Evolutionary conservation across 805 yeast species (phyloP), one percentile per base, ranked within the genome.

Genomic region (Barnettozyma botsteinii): DNA sequence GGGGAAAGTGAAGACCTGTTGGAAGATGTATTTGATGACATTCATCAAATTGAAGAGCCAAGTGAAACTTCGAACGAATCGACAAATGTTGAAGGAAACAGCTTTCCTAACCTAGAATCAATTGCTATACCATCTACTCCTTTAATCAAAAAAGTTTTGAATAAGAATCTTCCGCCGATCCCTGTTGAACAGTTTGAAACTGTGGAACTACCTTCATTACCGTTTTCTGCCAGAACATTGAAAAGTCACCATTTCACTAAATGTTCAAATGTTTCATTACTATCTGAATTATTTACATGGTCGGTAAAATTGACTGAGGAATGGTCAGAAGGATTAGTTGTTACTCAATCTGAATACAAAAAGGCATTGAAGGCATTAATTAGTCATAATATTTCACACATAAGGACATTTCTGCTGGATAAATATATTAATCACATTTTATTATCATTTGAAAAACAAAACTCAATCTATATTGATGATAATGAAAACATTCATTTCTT

Each of bases 231-330:
- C 0, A 66, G 72, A 11, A 59, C 70, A 0, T 55, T 79, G 27
- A 66, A 65, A 13, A 67, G 67, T 17, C 59, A 62, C n/a, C 81
- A 78, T 45, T 66, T 76, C 38, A 54, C 70, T 10, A 65, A 61
- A 19, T 77, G 83, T 48, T 52, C 54, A 3, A 59, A 60, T 26
- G 69, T 77, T 4, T 69, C 72, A 61, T 63, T 72, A 0, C 46
- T 80, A 12, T 68, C 72, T 0, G 66, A 65, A 15, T 60, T 79
- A 4, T 78, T 73, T 50, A 52, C 58, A 23, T 79, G 85, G 85
- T 70, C 79, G 26, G 33, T 62, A 7, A 62, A 69, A 38, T 62
- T 71, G 23, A 62, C 75, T 37, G 60, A 61, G 23, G 64, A 61
- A 19, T 79, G 85, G 84, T 65, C 73, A 15, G 74, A 72, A 33